Conservation (phyloP, 805 yeast genomes). For the Komagataella kurtzmanii region DNA sequence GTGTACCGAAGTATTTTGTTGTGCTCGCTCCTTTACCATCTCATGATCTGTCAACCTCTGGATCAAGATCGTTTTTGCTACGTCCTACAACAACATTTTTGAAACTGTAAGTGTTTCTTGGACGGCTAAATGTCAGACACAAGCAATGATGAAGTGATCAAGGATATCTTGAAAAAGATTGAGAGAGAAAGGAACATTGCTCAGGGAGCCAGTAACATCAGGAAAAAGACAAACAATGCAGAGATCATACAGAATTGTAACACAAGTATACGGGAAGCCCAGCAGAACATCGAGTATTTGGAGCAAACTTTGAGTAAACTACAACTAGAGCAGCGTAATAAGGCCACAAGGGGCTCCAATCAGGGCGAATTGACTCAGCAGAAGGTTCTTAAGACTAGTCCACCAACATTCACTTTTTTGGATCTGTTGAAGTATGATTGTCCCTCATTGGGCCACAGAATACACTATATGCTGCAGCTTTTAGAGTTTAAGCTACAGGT, state of each 20-base stretch:
- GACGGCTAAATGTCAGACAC: background rate
- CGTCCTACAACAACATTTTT: background rate
- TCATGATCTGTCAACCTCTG: background rate
- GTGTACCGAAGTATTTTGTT: background rate
- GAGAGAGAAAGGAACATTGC: constrained; percentile 82
- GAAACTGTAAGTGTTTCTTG: background rate
- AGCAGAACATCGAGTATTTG: constrained; percentile 79
- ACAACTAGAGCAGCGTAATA: constrained; percentile 19
- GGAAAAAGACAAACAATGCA: constrained; percentile 65
- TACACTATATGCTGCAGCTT: constrained; percentile 91
- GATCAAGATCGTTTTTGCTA: background rate
- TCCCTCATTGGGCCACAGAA: constrained; percentile 87
- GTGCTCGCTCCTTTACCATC: background rate
- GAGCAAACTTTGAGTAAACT: constrained; percentile 63
- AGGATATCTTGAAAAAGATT: constrained; percentile 75
- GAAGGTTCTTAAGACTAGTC: constrained; percentile 9
- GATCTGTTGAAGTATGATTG: constrained; percentile 88
- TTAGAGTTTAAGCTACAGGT: constrained; percentile 88
- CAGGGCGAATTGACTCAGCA: constrained; percentile 7
- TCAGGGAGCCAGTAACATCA: constrained; percentile 72
- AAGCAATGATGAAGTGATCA: background rate
- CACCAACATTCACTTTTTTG: constrained; percentile 47
- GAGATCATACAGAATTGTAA: constrained; percentile 85
- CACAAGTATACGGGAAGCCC: constrained; percentile 81
- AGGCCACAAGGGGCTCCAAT: background rate